Percentiles rank a stretch among this genome's conserved stretches.
These are phyloP conservation scores for Cladosporium velox DNA, from an alignment of 2,329 filamentous ascomycete genomes.

Conservation along the genomic window DNA sequence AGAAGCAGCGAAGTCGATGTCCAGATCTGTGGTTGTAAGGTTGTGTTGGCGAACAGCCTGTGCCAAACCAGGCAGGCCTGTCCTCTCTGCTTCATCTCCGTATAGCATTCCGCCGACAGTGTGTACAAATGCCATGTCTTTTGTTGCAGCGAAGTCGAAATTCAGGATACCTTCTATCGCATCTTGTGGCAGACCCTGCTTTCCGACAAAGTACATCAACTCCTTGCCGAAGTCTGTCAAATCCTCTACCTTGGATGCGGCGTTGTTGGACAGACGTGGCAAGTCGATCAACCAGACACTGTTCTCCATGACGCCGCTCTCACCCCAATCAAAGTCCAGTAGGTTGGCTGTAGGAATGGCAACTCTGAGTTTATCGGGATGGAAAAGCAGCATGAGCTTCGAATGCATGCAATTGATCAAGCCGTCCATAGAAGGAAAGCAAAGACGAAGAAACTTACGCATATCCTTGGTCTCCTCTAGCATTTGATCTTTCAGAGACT, in stretches of 20 bases:
- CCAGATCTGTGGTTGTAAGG: conserved; percentile 43
- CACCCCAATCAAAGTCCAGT: conserved; percentile 85
- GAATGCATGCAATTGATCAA: conserved; percentile 82
- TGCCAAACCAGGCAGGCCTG: conserved; percentile 75
- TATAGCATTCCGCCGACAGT: conserved; percentile 58
- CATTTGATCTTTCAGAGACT: conserved; percentile 40
- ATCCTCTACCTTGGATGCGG: conserved; percentile 33
- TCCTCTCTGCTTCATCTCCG: conserved; percentile 47
- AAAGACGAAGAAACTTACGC: conserved; percentile 57
- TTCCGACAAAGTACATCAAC: conserved; percentile 68
- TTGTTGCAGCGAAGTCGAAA: conserved; percentile 80
- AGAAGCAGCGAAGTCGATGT: conserved; percentile 70
- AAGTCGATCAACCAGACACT: conserved; percentile 91
- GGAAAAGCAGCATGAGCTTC: conserved; percentile 89
- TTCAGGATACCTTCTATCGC: conserved; percentile 68
- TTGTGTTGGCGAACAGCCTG: conserved; percentile 65
- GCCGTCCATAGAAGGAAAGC: conserved; percentile 80
- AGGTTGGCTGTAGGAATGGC: conserved; percentile 88
- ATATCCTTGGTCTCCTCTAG: conserved; percentile 32
- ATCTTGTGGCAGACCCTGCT: conserved; percentile 64
- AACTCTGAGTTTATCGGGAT: conserved; percentile 70
- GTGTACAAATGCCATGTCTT: conserved; percentile 76
- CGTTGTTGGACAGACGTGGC: conserved; percentile 55
- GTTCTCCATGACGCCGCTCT: conserved; percentile 82
- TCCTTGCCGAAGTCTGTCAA: conserved; percentile 67